Evolutionary conservation across 1,284 basidiomycete species (phyloP).

Genomic region (Apiotrichum veenhuisii): DNA sequence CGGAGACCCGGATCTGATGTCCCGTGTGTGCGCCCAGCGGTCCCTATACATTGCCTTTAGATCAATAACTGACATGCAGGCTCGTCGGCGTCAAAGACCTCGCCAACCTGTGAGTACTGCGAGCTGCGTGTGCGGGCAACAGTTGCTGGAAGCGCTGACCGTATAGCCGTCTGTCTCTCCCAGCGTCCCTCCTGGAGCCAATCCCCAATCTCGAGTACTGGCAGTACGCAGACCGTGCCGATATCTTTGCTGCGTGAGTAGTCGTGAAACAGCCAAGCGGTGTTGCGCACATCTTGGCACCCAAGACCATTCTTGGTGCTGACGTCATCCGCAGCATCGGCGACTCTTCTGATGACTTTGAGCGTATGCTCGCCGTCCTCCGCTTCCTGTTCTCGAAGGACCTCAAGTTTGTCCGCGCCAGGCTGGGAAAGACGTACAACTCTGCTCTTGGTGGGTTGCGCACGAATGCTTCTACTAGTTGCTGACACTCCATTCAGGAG

Average conservation of each 20-base stretch:
- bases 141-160: background rate
- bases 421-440: conserved; percentile 94
- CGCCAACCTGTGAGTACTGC: conserved; percentile 67
- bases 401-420: conserved; percentile 86
- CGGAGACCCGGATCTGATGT: no score
- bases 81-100: conserved; percentile 75
- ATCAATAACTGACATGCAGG: conserved; percentile 19
- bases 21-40: no score
- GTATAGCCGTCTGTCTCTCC: conserved; percentile 75
- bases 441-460: conserved; percentile 67
- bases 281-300: background rate
- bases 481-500: conserved; percentile 45
- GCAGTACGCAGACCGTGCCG: conserved; percentile 90
- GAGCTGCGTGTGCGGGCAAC: no score
- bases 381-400: conserved; percentile 92
- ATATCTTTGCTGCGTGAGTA: conserved; percentile 80
- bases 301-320: background rate
- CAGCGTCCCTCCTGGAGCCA: conserved; percentile 83
- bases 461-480: background rate
- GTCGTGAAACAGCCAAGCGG: no score
- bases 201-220: conserved; percentile 93
- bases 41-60: no score
- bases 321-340: conserved; percentile 62
- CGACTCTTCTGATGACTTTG: conserved; percentile 81
- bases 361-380: conserved; percentile 85